phyloP scores from a whole-genome alignment of 176 grass and related monocot genomes.

The Aegilops longissima region DNA sequence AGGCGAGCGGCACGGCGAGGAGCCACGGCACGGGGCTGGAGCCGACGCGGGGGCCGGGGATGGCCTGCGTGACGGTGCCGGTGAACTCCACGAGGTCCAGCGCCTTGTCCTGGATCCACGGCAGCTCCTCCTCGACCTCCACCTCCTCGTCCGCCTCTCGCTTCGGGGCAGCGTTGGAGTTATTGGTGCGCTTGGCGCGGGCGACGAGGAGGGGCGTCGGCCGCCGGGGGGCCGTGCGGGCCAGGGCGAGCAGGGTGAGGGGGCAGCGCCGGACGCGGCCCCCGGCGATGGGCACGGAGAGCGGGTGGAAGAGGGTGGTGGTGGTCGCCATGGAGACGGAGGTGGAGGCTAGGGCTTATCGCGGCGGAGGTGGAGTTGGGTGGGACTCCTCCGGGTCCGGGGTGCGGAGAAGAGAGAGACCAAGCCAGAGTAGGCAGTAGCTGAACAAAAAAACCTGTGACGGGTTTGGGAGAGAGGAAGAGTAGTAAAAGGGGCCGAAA shows the following conservation, averaged over 20 bases:
- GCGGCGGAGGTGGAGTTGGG: conserved; percentile 30
- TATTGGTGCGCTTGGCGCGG: conserved; percentile 43
- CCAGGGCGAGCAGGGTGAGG: background rate
- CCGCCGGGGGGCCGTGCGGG: conserved; percentile 16
- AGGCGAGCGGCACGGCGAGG: conserved; percentile 72
- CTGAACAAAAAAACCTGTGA: background rate
- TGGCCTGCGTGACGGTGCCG: conserved; percentile 89
- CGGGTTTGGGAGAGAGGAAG: background rate
- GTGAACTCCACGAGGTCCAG: conserved; percentile 97
- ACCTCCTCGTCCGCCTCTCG: conserved; percentile 49
- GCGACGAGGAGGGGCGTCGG: conserved; percentile 38
- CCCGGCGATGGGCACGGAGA: conserved; percentile 21
- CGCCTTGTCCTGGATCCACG: conserved; percentile 99
- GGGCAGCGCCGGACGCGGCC: background rate
- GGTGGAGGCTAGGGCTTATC: conserved; percentile 63
- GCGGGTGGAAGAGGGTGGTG: conserved; percentile 44
- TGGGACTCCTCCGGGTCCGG: conserved; percentile 4
- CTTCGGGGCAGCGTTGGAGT: conserved; percentile 25
- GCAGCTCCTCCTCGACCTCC: conserved; percentile 91
- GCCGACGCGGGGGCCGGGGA: conserved; percentile 82
- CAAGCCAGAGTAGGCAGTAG: background rate
- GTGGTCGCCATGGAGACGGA: conserved; percentile 50
- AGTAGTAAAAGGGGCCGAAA: background rate
- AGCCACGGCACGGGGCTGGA: conserved; percentile 79
- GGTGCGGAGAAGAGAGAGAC: background rate